Base-by-base conservation (phyloP, 2,329 filamentous ascomycete species). In the Ceratocystis albifundus region DNA sequence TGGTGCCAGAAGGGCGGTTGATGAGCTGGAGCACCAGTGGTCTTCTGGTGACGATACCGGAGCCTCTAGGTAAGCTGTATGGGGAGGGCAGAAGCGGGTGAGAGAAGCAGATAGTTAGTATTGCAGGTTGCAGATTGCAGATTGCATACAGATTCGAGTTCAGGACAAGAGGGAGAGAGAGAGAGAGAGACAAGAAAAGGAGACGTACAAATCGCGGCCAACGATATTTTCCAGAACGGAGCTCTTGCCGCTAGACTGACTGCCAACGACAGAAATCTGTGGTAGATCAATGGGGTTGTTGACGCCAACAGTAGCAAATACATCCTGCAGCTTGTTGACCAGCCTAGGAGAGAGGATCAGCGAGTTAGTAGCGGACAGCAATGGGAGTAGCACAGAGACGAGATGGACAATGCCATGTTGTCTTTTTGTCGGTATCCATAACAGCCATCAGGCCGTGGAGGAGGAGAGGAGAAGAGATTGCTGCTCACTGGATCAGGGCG, bases 251-350 rank as follows among this genome's bases (percentile, higher is more conserved):
- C 93, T 96, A 22, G 94, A 99, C 80, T 99, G 94, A 77, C 92
- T 96, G 74, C 94, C 94, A 67, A 99, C 94, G 71, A 99, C 94
- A 71, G 88, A 93, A 76, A 99, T 99, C 80, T 99, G 94, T 66
- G 94, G 94, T 70, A 99, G 80, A 80, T 99, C 94, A 82, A 99
- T 99, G 69, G 94, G 94, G 78, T 99, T 99, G 84, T 96, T 94
- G 74, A 97, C 94, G 72, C 94, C 94, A 72, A 99, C 94, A 53
- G 94, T 97, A 69, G 93, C 88, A 76, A 99, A 99, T 72, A 99
- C 94, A 90, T 99, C 94, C 77, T 99, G 94, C 61, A 99, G 87
- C 82, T 96, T 97, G 82, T 99, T 99, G 76, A 99, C 94, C 72
- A 97, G 88, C 74, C 84, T 87, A 72, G 65, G 69, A 3, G 65